A percentile compares a stretch with the other conserved stretches of the same genome.
phyloP scores from a whole-genome alignment of 129 eudicot species.

The Rutidosis leptorrhynchoides region DNA sequence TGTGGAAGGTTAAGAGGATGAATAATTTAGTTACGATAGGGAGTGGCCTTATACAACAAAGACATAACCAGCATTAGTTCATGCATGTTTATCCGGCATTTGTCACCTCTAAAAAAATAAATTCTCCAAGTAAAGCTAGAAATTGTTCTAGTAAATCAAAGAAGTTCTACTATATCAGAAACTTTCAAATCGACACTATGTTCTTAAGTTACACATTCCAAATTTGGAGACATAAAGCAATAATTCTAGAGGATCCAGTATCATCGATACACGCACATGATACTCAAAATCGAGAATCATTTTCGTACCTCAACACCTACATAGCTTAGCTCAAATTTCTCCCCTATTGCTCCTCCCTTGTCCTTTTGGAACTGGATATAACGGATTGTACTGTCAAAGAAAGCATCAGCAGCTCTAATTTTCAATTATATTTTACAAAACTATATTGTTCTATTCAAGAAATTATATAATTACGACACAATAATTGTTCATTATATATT shows the following conservation, averaged over 20 bases:
- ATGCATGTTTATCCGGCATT: not conserved
- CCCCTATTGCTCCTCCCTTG: conserved; percentile 90
- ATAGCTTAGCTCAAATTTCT: conserved; percentile 52
- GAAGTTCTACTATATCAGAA: conserved; percentile 30
- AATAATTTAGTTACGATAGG: too few relatives aligned
- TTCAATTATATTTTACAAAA: not conserved
- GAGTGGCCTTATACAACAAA: too few relatives aligned
- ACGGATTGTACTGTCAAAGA: conserved; percentile 79
- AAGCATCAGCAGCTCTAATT: conserved; percentile 64
- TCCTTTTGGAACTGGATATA: conserved; percentile 92
- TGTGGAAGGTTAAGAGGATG: too few relatives aligned
- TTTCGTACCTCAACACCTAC: too few relatives aligned
- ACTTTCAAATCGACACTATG: conserved; percentile 15
- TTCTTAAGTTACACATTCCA: conserved; percentile 25
- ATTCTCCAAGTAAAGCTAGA: not conserved
- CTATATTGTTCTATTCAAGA: not conserved
- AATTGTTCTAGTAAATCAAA: not conserved
- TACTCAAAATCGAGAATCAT: too few relatives aligned
- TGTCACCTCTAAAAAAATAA: not conserved
- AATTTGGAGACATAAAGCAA: conserved; percentile 1
- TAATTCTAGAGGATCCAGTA: too few relatives aligned
- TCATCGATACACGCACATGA: too few relatives aligned
- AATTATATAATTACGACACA: not conserved
- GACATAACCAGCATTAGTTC: not conserved
- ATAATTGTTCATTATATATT: too few relatives aligned